Evolutionary conservation across 306 rosid species (phyloP), one percentile per base, ranked within the genome.

Genomic region (Rubus idaeus): DNA sequence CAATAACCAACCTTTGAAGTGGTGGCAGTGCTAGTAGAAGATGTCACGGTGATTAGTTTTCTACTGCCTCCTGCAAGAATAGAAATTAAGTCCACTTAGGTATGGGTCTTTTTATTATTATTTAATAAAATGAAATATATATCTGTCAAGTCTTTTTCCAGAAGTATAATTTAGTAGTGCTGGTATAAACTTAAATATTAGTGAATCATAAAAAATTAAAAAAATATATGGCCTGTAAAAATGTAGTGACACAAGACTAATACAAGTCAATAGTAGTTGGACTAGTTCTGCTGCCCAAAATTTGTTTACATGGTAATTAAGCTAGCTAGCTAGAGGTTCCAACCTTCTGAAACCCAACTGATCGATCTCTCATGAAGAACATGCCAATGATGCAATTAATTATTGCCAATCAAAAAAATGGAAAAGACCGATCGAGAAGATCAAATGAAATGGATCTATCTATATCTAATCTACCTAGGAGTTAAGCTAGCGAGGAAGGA

Each of bases 1-100:
- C 8, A 55, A 39, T n/a, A 71, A 87, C 94, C 85, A 83, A 89
- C 98, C 91, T 91, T 83, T 79, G 86, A 44, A 41, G 79, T 72
- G 77, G 83, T 53, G 82, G 74, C 75, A 23, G 64, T 57, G 53
- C 88, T 66, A 70, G 88, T 41, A 46, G 94, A 81, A 71, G 86
- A 50, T 77, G 90, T 74, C 70, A 77, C 81, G 61, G 83, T 83
- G 70, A 81, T 79, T 75, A 86, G 87, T 84, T 91, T 91, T 88
- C 93, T 91, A 81, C 81, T 82, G 42, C 60, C 83, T 84, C 94
- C 98, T 93, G 98, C 95, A 93, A 51, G 68, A 83, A 76, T 72
- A 88, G 61, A 77, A 89, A 85, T 70, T 53, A 76, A 77, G 51
- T 71, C 88, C 78, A 75, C 80, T 75, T 78, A 39, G 46, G 21